Conservation (phyloP, 768 basidiomycete genomes). For the Calocera cornea region DNA sequence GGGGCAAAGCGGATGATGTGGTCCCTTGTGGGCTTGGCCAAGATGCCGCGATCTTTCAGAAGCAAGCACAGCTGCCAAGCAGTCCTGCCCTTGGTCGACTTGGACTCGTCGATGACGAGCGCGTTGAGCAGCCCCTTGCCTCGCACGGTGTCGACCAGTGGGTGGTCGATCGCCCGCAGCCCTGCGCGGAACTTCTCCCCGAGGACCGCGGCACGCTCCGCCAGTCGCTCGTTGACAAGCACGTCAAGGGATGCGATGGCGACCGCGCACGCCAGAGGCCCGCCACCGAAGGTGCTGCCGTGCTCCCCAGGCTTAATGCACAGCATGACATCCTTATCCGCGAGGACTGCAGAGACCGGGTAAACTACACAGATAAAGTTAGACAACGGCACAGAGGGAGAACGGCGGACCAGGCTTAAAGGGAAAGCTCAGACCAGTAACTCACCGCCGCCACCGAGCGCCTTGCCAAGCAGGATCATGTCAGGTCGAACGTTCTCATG, state of each 20-base stretch:
- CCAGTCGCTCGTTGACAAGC: constrained; percentile 74
- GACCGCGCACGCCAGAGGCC: constrained; percentile 92
- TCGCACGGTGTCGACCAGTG: constrained; percentile 64
- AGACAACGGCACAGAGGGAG: neutral
- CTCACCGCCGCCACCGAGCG: constrained; percentile 85
- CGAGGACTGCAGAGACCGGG: constrained; percentile 89
- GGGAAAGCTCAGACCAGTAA: constrained; percentile 11
- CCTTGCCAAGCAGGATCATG: constrained; percentile 87
- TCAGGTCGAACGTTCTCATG: constrained; percentile 84
- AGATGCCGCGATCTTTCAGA: constrained; percentile 76
- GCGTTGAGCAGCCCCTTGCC: constrained; percentile 87
- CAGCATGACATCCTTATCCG: constrained; percentile 84
- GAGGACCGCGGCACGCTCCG: constrained; percentile 60
- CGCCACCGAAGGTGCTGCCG: constrained; percentile 93
- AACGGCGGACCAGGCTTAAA: constrained; percentile 2
- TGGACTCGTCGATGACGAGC: constrained; percentile 76
- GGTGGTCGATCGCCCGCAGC: constrained; percentile 46
- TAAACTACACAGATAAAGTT: constrained; percentile 43
- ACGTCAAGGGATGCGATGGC: constrained; percentile 85
- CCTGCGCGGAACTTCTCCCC: constrained; percentile 68
- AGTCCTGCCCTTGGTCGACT: constrained; percentile 60
- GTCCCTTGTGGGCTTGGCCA: constrained; percentile 92
- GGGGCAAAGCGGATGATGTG: constrained; percentile 96
- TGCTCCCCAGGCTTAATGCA: constrained; percentile 92
- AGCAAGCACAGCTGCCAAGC: constrained; percentile 95